phyloP scores from a whole-genome alignment of 164 flowering plant genomes.

The Houttuynia cordata region DNA sequence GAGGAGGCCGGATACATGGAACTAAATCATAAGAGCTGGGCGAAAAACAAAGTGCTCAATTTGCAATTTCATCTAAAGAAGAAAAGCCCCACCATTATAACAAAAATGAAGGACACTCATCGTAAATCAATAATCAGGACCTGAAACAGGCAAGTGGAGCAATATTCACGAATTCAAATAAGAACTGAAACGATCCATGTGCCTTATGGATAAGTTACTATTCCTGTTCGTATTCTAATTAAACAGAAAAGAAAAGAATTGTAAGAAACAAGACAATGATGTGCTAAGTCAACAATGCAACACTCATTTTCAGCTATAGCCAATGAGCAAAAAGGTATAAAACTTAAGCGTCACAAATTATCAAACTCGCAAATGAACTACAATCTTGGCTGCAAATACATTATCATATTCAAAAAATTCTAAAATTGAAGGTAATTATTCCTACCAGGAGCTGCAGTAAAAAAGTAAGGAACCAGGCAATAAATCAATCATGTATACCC shows the following conservation, averaged over 20 bases:
- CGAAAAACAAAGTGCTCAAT: not conserved
- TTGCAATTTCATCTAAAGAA: not conserved
- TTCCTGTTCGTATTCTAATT: not conserved
- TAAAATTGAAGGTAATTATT: no score
- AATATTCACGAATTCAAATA: not conserved
- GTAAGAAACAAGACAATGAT: not conserved
- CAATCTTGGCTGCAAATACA: no score
- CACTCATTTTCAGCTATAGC: no score
- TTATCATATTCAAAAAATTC: no score
- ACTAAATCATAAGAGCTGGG: not conserved
- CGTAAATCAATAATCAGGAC: not conserved
- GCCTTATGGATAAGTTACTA: not conserved
- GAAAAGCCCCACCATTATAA: not conserved
- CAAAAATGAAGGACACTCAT: not conserved
- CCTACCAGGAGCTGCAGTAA: no score
- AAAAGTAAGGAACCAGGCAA: no score
- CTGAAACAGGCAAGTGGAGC: not conserved
- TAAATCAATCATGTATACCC: no score
- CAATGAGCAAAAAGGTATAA: no score
- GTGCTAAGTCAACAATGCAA: not conserved
- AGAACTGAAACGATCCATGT: not conserved
- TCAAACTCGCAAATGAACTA: no score
- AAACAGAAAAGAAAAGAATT: slow-evolving; percentile 1
- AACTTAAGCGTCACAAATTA: no score
- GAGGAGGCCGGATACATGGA: not conserved